These are phyloP conservation scores for Cytospora piceae DNA, from an alignment of 2,329 filamentous ascomycete genomes.

Conservation along the genomic window DNA sequence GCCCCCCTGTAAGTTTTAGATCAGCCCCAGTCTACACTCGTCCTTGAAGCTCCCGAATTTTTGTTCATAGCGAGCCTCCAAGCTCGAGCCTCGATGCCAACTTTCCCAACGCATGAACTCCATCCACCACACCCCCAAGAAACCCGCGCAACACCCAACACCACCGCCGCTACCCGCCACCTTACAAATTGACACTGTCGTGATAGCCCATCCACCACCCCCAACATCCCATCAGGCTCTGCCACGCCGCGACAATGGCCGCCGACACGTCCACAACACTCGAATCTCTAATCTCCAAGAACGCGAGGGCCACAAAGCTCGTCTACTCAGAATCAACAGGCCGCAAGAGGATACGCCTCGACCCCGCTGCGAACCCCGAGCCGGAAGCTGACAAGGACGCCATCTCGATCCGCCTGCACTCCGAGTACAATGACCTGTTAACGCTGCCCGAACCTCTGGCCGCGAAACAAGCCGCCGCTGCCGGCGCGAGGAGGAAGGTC, in stretches of 20 bases:
- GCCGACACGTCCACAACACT: slow-evolving; percentile 41
- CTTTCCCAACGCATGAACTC: neutral
- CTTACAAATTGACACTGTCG: neutral
- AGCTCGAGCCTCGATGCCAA: neutral
- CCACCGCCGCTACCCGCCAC: neutral
- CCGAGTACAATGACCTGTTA: slow-evolving; percentile 78
- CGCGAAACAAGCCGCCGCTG: slow-evolving; percentile 72
- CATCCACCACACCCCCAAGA: neutral
- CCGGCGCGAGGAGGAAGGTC: slow-evolving; percentile 67
- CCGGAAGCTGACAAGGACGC: slow-evolving; percentile 47
- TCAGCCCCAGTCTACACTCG: neutral
- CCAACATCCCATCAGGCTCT: neutral
- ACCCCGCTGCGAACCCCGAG: slow-evolving; percentile 44
- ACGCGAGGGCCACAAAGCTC: slow-evolving; percentile 46
- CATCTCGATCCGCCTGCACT: slow-evolving; percentile 62
- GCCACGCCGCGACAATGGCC: slow-evolving; percentile 34
- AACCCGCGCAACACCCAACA: neutral
- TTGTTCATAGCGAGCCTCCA: slow-evolving; percentile 1
- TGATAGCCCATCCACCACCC: neutral
- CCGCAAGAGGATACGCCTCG: slow-evolving; percentile 42
- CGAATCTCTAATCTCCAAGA: slow-evolving; percentile 45
- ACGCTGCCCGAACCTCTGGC: slow-evolving; percentile 78
- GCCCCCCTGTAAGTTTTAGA: slow-evolving; percentile 28
- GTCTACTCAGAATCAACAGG: slow-evolving; percentile 42
- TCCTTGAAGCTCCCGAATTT: neutral